A percentile compares a stretch with the other conserved stretches of the same genome.
phyloP scores from a whole-genome alignment of 306 rosid species.

The Cercis canadensis region DNA sequence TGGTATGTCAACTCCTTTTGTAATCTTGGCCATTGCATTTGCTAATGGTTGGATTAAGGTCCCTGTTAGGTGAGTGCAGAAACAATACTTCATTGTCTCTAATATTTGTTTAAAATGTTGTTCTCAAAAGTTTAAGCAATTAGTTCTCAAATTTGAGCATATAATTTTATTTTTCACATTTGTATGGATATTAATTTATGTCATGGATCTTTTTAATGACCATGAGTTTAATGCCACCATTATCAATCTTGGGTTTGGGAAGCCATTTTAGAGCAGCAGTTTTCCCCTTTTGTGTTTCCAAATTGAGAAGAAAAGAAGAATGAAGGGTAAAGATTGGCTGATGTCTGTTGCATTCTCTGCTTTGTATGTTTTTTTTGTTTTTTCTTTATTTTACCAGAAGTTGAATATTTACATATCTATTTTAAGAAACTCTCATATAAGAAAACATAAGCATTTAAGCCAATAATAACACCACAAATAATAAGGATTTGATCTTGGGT shows the following conservation, averaged over 20 bases:
- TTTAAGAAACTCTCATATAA: no score
- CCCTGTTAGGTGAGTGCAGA: slow-evolving; percentile 65
- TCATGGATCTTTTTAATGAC: slow-evolving; percentile 9
- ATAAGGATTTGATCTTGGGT: no score
- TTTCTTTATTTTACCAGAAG: no score
- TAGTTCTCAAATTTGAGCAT: slow-evolving; percentile 9
- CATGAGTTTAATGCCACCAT: not conserved
- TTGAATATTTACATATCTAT: no score
- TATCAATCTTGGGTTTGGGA: not conserved
- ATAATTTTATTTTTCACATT: slow-evolving; percentile 23
- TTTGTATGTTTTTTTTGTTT: not conserved
- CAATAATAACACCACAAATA: no score
- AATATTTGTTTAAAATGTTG: slow-evolving; percentile 9
- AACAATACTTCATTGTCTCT: slow-evolving; percentile 36
- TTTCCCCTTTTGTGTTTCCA: not conserved
- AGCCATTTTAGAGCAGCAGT: slow-evolving; percentile 14
- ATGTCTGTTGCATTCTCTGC: not conserved
- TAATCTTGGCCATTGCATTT: slow-evolving; percentile 96
- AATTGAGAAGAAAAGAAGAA: not conserved
- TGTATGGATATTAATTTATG: slow-evolving; percentile 32
- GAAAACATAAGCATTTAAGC: no score
- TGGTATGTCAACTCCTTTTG: slow-evolving; percentile 99
- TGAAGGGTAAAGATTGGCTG: not conserved
- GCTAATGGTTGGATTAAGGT: slow-evolving; percentile 98
- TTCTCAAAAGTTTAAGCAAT: slow-evolving; percentile 20